phyloP scores from a whole-genome alignment of 768 basidiomycete genomes.

The Crassisporium funariophilum region DNA sequence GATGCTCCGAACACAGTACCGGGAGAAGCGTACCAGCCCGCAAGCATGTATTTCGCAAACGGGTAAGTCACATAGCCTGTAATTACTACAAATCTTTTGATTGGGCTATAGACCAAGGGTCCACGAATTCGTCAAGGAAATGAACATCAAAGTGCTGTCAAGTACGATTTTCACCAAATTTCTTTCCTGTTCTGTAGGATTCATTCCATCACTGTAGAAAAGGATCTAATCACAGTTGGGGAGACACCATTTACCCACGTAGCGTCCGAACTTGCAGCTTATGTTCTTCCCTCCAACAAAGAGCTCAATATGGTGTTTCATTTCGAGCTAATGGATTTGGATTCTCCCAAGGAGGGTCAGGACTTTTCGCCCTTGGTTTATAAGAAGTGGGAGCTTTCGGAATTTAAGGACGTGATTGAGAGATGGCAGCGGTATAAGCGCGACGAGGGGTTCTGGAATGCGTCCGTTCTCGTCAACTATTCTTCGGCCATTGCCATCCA shows the following conservation, averaged over 20 bases:
- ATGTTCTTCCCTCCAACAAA: constrained; percentile 57
- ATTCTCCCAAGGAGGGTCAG: constrained; percentile 40
- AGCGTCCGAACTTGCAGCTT: constrained; percentile 50
- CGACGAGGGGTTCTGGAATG: constrained; percentile 67
- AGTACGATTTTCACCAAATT: constrained; percentile 33
- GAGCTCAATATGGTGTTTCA: constrained; percentile 70
- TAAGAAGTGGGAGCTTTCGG: constrained; percentile 51
- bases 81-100: background rate
- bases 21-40: constrained; percentile 54
- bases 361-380: constrained; percentile 41
- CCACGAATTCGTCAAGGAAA: constrained; percentile 69
- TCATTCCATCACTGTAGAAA: constrained; percentile 34
- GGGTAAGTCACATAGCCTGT: constrained; percentile 44
- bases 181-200: background rate
- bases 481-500: constrained; percentile 14
- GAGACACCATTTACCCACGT: constrained; percentile 63
- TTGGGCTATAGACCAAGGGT: constrained; percentile 51
- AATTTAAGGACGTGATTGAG: constrained; percentile 48
- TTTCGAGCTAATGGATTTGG: constrained; percentile 64
- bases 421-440: constrained; percentile 64
- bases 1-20: constrained; percentile 63
- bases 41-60: constrained; percentile 55
- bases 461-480: constrained; percentile 38
- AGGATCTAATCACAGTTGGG: constrained; percentile 66
- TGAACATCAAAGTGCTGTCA: constrained; percentile 62